phyloP scores from a whole-genome alignment of 768 basidiomycete genomes.

The Suillus fuscotomentosus region DNA sequence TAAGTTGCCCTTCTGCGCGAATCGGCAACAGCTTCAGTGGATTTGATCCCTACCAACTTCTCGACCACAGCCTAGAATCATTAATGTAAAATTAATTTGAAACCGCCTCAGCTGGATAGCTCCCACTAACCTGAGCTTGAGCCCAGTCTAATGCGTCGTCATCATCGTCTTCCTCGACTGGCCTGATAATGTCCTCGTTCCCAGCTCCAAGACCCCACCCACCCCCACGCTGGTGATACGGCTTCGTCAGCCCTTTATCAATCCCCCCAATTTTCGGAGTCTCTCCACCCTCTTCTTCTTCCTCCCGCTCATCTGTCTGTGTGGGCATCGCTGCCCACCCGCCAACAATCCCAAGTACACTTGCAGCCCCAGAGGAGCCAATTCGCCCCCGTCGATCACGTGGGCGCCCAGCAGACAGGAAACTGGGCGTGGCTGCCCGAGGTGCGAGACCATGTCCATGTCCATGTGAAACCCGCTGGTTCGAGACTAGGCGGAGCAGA shows the following conservation, averaged over 20 bases:
- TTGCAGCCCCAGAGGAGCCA: slow-evolving; percentile 37
- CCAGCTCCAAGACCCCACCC: slow-evolving; percentile 75
- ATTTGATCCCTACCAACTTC: slow-evolving; percentile 55
- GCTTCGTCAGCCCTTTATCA: slow-evolving; percentile 14
- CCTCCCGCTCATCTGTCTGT: slow-evolving; percentile 31
- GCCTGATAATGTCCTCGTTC: slow-evolving; percentile 46
- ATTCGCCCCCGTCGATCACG: slow-evolving; percentile 80
- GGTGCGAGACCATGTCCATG: slow-evolving; percentile 27
- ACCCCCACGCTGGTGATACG: slow-evolving; percentile 42
- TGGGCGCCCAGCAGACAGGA: slow-evolving; percentile 70
- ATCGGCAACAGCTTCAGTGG: slow-evolving; percentile 23
- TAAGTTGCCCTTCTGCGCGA: slow-evolving; percentile 26
- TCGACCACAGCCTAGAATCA: slow-evolving; percentile 48
- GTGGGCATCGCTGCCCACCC: slow-evolving; percentile 29
- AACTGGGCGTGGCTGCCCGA: slow-evolving; percentile 49
- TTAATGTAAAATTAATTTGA: not conserved
- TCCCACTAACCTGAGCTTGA: slow-evolving; percentile 54
- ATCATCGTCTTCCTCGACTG: slow-evolving; percentile 60
- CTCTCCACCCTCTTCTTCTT: slow-evolving; percentile 49
- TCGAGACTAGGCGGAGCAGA: slow-evolving; percentile 62
- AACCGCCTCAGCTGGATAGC: not conserved
- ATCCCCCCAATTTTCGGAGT: slow-evolving; percentile 55
- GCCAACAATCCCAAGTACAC: slow-evolving; percentile 28
- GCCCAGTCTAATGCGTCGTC: slow-evolving; percentile 68
- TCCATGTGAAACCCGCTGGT: slow-evolving; percentile 35